phyloP scores from a whole-genome alignment of 202 grass and related monocot species.

The Hordeum pubiflorum region DNA sequence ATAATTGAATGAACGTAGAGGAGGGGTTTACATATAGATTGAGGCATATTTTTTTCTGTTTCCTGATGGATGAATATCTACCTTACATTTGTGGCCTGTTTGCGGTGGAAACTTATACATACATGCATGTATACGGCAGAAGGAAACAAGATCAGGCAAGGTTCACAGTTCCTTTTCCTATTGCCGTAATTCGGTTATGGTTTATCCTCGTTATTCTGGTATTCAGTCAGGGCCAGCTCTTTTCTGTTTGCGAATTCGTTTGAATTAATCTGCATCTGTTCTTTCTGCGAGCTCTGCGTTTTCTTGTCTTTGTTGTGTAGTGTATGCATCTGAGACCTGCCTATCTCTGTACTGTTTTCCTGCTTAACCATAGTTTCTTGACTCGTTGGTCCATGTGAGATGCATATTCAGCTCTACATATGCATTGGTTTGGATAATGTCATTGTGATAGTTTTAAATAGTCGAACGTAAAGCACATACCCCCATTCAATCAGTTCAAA shows the following conservation, averaged over 20 bases:
- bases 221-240: background rate
- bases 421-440: too few relatives aligned
- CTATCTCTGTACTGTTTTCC: background rate
- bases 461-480: too few relatives aligned
- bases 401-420: background rate
- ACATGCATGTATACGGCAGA: slow-evolving; percentile 15
- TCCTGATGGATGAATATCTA: background rate
- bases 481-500: too few relatives aligned
- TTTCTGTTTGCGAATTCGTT: background rate
- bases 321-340: background rate
- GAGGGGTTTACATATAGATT: slow-evolving; percentile 1
- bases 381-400: background rate
- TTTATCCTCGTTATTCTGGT: background rate
- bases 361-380: background rate
- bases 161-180: background rate
- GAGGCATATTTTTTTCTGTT: background rate
- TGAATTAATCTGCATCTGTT: background rate
- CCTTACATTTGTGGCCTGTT: slow-evolving; percentile 4
- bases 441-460: too few relatives aligned
- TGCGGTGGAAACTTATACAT: background rate
- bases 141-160: too few relatives aligned
- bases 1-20: background rate
- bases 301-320: background rate
- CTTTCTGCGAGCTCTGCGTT: background rate
- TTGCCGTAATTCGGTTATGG: background rate